Conservation (phyloP, 1,284 basidiomycete genomes). For the Ganoderma resinaceum region DNA sequence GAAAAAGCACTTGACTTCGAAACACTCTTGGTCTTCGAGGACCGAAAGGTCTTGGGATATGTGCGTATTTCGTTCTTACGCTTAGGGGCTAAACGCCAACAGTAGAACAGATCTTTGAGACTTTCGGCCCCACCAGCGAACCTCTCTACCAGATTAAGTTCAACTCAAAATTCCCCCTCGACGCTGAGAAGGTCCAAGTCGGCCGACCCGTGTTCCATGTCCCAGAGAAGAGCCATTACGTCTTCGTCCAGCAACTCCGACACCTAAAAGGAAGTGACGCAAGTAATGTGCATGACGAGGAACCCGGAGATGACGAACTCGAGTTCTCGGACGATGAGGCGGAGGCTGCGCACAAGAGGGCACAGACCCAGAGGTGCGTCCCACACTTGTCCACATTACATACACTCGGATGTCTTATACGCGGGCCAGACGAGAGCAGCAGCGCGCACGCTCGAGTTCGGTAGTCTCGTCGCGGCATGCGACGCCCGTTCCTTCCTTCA, state of each 20-base stretch:
- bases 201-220: constrained; percentile 78
- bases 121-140: constrained; percentile 87
- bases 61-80: constrained; percentile 52
- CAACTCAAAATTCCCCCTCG: constrained; percentile 60
- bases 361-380: constrained; percentile 60
- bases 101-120: constrained; percentile 76
- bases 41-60: constrained; percentile 83
- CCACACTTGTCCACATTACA: not conserved
- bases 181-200: constrained; percentile 58
- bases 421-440: constrained; percentile 55
- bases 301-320: constrained; percentile 83
- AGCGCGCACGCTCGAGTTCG: constrained; percentile 58
- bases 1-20: constrained; percentile 80
- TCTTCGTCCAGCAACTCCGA: constrained; percentile 75
- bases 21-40: constrained; percentile 86
- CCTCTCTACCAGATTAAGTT: constrained; percentile 87
- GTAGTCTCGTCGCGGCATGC: constrained; percentile 58
- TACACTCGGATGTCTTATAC: not conserved
- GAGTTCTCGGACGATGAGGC: constrained; percentile 93
- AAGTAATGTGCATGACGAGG: constrained; percentile 92
- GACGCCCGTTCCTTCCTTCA: constrained; percentile 60
- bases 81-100: constrained; percentile 1
- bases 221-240: constrained; percentile 78
- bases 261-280: constrained; percentile 85
- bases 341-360: constrained; percentile 73